Percentiles rank a stretch among this genome's conserved stretches.
These are phyloP conservation scores for Candida vaughaniae DNA, from an alignment of 805 yeast genomes.

Conservation along the genomic window DNA sequence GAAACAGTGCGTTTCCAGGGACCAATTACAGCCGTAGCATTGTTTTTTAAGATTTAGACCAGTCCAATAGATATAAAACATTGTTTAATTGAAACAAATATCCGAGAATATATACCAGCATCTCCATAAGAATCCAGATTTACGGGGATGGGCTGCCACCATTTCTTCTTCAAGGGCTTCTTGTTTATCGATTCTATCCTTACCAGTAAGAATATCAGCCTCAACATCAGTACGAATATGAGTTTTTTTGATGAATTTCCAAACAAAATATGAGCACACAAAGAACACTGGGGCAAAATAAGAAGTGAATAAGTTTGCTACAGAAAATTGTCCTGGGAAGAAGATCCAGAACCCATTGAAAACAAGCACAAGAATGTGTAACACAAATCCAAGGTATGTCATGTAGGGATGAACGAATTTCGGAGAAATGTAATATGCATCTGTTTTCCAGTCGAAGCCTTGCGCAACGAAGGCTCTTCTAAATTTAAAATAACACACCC, in stretches of 20 bases:
- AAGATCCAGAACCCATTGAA: slow-evolving; percentile 44
- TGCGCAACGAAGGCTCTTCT: slow-evolving; percentile 29
- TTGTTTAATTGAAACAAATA: slow-evolving; percentile 14
- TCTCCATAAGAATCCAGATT: slow-evolving; percentile 22
- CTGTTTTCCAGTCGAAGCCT: slow-evolving; percentile 17
- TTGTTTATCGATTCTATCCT: slow-evolving; percentile 32
- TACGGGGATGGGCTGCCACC: slow-evolving; percentile 19
- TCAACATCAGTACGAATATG: slow-evolving; percentile 27
- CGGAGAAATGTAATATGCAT: slow-evolving; percentile 20
- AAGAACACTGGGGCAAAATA: slow-evolving; percentile 38
- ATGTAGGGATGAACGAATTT: slow-evolving; percentile 24
- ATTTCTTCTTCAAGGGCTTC: slow-evolving; percentile 28
- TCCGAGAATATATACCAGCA: slow-evolving; percentile 15
- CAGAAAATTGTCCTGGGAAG: slow-evolving; percentile 35
- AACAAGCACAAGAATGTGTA: slow-evolving; percentile 25
- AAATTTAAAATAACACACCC: slow-evolving; percentile 33
- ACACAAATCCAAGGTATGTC: slow-evolving; percentile 23
- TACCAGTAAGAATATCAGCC: slow-evolving; percentile 36
- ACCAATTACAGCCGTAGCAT: too few relatives aligned
- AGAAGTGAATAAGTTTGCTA: slow-evolving; percentile 34
- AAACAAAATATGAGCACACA: slow-evolving; percentile 21
- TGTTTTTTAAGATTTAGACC: too few relatives aligned
- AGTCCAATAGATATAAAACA: too few relatives aligned
- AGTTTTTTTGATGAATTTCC: slow-evolving; percentile 34
- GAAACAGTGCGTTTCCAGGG: too few relatives aligned